Evolutionary conservation across 495 filamentous ascomycete species (phyloP), one percentile per base, ranked within the genome.

Genomic region (Aspergillus diversus): DNA sequence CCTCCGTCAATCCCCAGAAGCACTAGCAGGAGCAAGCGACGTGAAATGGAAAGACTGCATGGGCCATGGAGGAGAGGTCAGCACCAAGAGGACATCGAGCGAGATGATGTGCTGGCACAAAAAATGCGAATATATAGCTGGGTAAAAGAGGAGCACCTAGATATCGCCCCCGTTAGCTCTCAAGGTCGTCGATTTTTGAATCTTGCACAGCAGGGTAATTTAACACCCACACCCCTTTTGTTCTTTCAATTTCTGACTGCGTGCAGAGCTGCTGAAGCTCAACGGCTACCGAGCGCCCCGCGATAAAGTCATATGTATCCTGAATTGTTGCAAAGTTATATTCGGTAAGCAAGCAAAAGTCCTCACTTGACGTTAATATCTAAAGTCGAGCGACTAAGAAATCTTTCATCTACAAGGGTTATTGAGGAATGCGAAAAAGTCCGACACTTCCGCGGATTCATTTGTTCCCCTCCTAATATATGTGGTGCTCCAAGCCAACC

Each of bases 291-390:
- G 96, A 60, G 95, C 95, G 11, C 95, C 95, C 12, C 83, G 95
- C 71, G 95, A 99, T 77, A 99, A 99, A 75, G 92, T 99, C 17
- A 98, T 99, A 50, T 98, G 95, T 75, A 91, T 98, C 55, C 77
- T 99, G 50, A 99, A 99, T 77, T 97, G 93, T 77, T 99, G 95
- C 84, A 99, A 99, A 75, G 95, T 99, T 58, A 97, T 99, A 57
- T 98, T 99, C 80, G 95, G 93, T 92, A 74, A 68, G 84, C 69
- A 46, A 17, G 56, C 27, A 9, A 6, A 33, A 13, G 11, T 9
- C 27, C 34, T 34, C 13, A 13, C 47, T 7, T 4, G 51, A 43
- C 39, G 5, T 4, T 43, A 43, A 27, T 27, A 27, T 27, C 21
- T 43, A 11, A 43, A 8, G 8, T 13, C 39, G 0, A 13, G 39